These are phyloP conservation scores for Acorus calamus DNA, from an alignment of 106 monocot species.

Conservation along the genomic window DNA sequence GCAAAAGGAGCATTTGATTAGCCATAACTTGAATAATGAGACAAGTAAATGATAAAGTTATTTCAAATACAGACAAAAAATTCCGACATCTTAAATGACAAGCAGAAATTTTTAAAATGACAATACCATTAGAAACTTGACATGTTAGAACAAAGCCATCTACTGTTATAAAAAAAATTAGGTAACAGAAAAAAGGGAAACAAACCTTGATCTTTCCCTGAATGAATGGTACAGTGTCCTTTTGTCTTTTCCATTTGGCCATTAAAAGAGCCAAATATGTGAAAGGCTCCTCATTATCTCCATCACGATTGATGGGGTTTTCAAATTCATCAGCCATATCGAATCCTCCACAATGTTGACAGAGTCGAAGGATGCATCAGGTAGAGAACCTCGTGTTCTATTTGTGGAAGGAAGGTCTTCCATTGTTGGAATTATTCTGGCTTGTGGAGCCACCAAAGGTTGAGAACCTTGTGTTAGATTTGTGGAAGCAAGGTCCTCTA, in stretches of 20 bases:
- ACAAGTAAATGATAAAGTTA: too few relatives aligned
- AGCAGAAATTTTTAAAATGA: too few relatives aligned
- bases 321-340: constrained; percentile 20
- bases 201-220: constrained; percentile 76
- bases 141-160: too few relatives aligned
- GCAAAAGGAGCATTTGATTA: too few relatives aligned
- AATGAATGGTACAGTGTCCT: constrained; percentile 30
- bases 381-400: constrained; percentile 5
- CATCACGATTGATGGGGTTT: constrained; percentile 34
- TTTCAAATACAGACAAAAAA: too few relatives aligned
- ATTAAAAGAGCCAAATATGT: constrained; percentile 66
- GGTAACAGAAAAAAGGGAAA: neutral
- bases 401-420: constrained; percentile 12
- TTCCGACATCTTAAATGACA: too few relatives aligned
- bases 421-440: too few relatives aligned
- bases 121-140: too few relatives aligned
- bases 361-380: constrained; percentile 5
- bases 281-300: constrained; percentile 58
- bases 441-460: too few relatives aligned
- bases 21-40: too few relatives aligned
- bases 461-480: too few relatives aligned
- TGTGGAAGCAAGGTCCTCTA: too few relatives aligned
- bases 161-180: neutral
- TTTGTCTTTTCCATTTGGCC: constrained; percentile 40
- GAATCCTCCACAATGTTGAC: constrained; percentile 11